A percentile compares a stretch with the other conserved stretches of the same genome.
Conservation (phyloP, 371 early-diverging fungal species). For the Mortierella sp. region DNA sequence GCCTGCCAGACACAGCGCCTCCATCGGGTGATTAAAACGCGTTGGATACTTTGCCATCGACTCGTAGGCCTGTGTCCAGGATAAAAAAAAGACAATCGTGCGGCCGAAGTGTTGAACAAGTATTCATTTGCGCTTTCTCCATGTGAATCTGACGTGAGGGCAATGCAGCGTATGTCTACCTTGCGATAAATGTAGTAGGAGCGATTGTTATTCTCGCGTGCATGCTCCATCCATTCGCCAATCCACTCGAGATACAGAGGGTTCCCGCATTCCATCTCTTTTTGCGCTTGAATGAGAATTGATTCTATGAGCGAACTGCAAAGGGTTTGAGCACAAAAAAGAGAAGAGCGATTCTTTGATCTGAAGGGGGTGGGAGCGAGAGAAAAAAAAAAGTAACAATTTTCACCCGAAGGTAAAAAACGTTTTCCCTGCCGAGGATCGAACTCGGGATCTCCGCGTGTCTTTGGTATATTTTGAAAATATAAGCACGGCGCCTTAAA, state of each 20-base stretch:
- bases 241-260: slow-evolving; percentile 73
- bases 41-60: slow-evolving; percentile 69
- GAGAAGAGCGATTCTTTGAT: background rate
- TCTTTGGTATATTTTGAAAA: slow-evolving; percentile 50
- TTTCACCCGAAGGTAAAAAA: slow-evolving; percentile 8
- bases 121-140: no score
- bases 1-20: slow-evolving; percentile 66
- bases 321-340: background rate
- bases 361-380: background rate
- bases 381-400: background rate
- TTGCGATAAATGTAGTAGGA: slow-evolving; percentile 66
- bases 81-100: background rate
- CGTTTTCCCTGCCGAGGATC: slow-evolving; percentile 54
- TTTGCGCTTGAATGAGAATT: background rate
- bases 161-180: no score
- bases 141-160: no score
- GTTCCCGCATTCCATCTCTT: slow-evolving; percentile 62
- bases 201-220: slow-evolving; percentile 53
- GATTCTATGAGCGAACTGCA: background rate
- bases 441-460: slow-evolving; percentile 56
- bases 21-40: slow-evolving; percentile 62
- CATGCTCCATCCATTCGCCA: slow-evolving; percentile 68
- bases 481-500: slow-evolving; percentile 55
- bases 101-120: no score
- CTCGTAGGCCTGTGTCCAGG: slow-evolving; percentile 66